A percentile compares a stretch with the other conserved stretches of the same genome.
Evolutionary conservation across 495 filamentous ascomycete species (phyloP).

Genomic region (Aspergillus taichungensis): DNA sequence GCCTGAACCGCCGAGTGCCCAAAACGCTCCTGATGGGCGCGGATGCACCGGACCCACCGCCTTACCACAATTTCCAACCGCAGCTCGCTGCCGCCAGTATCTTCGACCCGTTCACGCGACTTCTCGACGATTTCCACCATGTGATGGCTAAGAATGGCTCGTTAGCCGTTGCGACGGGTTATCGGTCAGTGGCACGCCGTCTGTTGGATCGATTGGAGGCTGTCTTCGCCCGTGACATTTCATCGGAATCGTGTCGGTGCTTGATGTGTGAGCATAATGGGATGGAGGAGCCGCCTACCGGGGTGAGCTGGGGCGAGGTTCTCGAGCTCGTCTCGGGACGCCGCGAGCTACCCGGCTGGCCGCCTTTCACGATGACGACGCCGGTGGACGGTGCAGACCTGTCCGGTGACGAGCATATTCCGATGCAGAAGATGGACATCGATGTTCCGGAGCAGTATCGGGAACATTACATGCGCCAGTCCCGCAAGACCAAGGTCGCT

Average conservation of each 20-base stretch:
- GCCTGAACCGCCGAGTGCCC: conserved; percentile 56
- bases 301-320: conserved; percentile 95
- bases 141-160: conserved; percentile 80
- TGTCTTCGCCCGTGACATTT: conserved; percentile 87
- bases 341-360: conserved; percentile 77
- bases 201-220: conserved; percentile 88
- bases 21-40: conserved; percentile 52
- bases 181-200: conserved; percentile 85
- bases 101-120: conserved; percentile 68
- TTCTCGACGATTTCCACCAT: conserved; percentile 76
- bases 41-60: conserved; percentile 33
- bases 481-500: conserved; percentile 70
- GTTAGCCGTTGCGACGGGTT: conserved; percentile 90
- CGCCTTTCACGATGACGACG: conserved; percentile 64
- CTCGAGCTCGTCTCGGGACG: conserved; percentile 86
- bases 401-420: conserved; percentile 41
- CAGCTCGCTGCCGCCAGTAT: conserved; percentile 47
- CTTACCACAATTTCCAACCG: conserved; percentile 21
- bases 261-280: conserved; percentile 63
- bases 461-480: conserved; percentile 80
- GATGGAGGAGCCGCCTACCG: conserved; percentile 45
- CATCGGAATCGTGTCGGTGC: conserved; percentile 69
- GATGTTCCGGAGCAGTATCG: conserved; percentile 87
- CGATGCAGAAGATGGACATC: conserved; percentile 78
- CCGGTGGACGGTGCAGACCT: conserved; percentile 46